Evolutionary conservation across 352 stramenopile genomes (phyloP).

Genomic region (Globisporangium lucens): DNA sequence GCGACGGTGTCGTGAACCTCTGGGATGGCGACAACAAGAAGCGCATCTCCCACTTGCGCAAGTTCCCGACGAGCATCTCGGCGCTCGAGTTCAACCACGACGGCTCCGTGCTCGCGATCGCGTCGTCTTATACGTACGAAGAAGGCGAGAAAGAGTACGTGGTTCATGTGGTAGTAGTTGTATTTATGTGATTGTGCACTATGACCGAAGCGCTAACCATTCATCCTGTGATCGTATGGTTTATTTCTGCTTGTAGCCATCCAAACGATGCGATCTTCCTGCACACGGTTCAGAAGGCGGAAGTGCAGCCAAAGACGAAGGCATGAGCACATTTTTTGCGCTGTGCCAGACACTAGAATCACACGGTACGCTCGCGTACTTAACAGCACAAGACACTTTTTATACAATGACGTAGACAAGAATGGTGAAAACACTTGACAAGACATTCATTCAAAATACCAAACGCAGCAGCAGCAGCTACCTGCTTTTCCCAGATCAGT

Average conservation of each 20-base stretch:
- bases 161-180: not conserved
- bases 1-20: slow-evolving; percentile 90
- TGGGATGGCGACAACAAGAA: slow-evolving; percentile 97
- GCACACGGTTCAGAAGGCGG: slow-evolving; percentile 80
- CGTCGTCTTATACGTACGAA: slow-evolving; percentile 97
- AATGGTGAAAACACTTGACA: slow-evolving; percentile 6
- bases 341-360: not conserved
- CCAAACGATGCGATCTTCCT: slow-evolving; percentile 94
- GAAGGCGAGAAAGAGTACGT: slow-evolving; percentile 94
- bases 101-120: slow-evolving; percentile 92
- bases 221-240: not conserved
- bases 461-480: not conserved
- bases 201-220: not conserved
- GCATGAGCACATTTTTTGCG: slow-evolving; percentile 9
- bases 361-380: not conserved
- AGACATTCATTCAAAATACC: slow-evolving; percentile 10
- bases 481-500: not conserved
- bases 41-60: slow-evolving; percentile 83
- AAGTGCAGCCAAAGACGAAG: slow-evolving; percentile 85
- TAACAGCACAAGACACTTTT: not conserved
- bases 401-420: not conserved
- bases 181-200: not conserved
- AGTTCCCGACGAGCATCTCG: slow-evolving; percentile 87
- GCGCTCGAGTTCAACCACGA: slow-evolving; percentile 94
- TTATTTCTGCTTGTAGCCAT: slow-evolving; percentile 49